Conservation (phyloP, 2,329 filamentous ascomycete species). For the Aspergillus neoniger region DNA sequence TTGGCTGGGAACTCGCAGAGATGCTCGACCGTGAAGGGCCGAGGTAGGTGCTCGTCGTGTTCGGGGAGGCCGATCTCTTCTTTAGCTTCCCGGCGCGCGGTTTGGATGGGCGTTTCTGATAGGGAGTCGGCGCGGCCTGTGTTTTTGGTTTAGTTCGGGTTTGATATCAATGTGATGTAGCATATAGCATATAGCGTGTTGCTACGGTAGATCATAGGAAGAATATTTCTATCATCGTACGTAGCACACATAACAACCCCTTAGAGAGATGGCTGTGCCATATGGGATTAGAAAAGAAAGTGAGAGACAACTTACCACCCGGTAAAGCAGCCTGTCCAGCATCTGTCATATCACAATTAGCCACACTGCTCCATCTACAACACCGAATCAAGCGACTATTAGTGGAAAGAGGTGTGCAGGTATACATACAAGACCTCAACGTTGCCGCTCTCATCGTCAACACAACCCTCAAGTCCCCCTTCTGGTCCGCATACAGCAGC, state of each 20-base stretch:
- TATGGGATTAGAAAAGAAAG: neutral
- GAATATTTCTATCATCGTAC: neutral
- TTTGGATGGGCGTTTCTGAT: slow-evolving; percentile 67
- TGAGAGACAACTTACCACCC: slow-evolving; percentile 64
- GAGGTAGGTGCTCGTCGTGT: slow-evolving; percentile 69
- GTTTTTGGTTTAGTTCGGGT: neutral
- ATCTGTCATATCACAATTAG: slow-evolving; percentile 35
- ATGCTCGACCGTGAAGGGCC: slow-evolving; percentile 81
- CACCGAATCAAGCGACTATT: neutral
- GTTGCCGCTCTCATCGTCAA: slow-evolving; percentile 63
- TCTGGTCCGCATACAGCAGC: slow-evolving; percentile 80
- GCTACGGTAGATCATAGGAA: too few relatives aligned
- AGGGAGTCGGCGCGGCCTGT: slow-evolving; percentile 55
- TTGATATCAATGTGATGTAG: neutral
- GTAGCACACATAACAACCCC: neutral
- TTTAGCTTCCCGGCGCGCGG: slow-evolving; percentile 83
- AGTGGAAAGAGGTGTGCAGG: neutral
- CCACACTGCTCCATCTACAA: neutral
- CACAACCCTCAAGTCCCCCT: slow-evolving; percentile 72
- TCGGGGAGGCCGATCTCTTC: slow-evolving; percentile 88
- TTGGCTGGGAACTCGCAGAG: slow-evolving; percentile 80
- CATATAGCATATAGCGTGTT: too few relatives aligned
- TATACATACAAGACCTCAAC: slow-evolving; percentile 57
- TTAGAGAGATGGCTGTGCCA: too few relatives aligned
- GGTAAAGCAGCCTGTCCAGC: slow-evolving; percentile 88